Evolutionary conservation across 306 rosid species (phyloP).

Genomic region (Urtica urens): DNA sequence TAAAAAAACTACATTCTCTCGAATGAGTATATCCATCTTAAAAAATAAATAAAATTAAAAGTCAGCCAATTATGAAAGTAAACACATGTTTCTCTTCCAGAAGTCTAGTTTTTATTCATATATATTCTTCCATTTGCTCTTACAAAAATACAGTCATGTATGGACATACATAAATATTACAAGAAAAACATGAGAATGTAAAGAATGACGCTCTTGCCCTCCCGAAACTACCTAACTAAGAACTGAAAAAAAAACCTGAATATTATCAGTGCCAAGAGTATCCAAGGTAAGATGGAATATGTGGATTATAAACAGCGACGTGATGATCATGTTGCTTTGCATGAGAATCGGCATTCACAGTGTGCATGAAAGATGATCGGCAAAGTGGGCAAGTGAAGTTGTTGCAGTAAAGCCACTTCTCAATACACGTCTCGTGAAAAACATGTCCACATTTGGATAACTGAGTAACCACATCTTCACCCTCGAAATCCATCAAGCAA

Average conservation of each 20-base stretch:
- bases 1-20: not conserved
- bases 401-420: conserved; percentile 40
- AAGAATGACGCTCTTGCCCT: not conserved
- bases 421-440: conserved; percentile 60
- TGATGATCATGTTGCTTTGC: conserved; percentile 3
- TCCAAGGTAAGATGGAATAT: conserved; percentile 10
- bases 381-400: conserved; percentile 84
- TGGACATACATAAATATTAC: not conserved
- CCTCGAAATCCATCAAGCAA: conserved; percentile 64
- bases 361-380: conserved; percentile 36
- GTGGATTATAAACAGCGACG: not conserved
- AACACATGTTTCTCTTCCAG: too few species aligned
- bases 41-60: not conserved
- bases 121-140: too few species aligned
- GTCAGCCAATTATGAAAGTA: not conserved
- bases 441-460: conserved; percentile 43
- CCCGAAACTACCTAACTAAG: not conserved
- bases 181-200: not conserved
- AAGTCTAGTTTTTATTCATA: too few species aligned
- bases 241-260: not conserved
- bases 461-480: conserved; percentile 47
- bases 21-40: not conserved
- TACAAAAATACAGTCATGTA: not conserved
- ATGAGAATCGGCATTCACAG: conserved; percentile 6
- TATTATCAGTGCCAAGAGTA: conserved; percentile 14